Evolutionary conservation across 768 basidiomycete species (phyloP), one percentile per base, ranked within the genome.

Genomic region (Coprinopsis strossmayeri): DNA sequence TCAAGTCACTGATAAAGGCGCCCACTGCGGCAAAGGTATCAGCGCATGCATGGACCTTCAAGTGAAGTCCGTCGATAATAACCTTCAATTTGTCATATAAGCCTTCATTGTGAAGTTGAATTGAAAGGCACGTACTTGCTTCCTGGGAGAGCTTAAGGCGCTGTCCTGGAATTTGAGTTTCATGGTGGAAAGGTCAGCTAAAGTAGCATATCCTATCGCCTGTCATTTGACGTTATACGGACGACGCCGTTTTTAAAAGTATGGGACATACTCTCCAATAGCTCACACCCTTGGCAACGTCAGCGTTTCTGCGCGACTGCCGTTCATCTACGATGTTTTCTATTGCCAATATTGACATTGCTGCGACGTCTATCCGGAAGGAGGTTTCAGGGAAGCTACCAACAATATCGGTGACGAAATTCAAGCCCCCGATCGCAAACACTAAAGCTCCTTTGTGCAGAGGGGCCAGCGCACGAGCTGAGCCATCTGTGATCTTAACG

Each of bases 231-330:
- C 23, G 53, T 41, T 27, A 24, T 21, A 2, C n/a, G 9, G 18
- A 20, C 21, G 5, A 35, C 35, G 21, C 21, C 17, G 20, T 18
- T 15, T 23, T 10, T 35, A 34, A 39, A n/a, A 9, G 11, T 10
- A n/a, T 18, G n/a, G n/a, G n/a, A 66, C 74, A 48, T 47, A 84
- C 91, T 74, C 78, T 85, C 90, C 89, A 94, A 45, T 71, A 63
- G 5, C 72, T 61, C 15, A 69, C 57, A 15, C 83, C 79, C 20
- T 38, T 49, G 39, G 12, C 24, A 32, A n/a, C n/a, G n/a, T 44
- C 53, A 25, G 57, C 56, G 12, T 58, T 50, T 25, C 40, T 46
- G 43, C 70, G 65, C 2, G 58, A 51, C n/a, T 55, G 52, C 28
- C 57, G 54, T 21, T 53, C 54, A 34, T 53, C 59, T 9, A 34